phyloP scores from a whole-genome alignment of 208 protist genomes.

The Leishmania aethiopica region DNA sequence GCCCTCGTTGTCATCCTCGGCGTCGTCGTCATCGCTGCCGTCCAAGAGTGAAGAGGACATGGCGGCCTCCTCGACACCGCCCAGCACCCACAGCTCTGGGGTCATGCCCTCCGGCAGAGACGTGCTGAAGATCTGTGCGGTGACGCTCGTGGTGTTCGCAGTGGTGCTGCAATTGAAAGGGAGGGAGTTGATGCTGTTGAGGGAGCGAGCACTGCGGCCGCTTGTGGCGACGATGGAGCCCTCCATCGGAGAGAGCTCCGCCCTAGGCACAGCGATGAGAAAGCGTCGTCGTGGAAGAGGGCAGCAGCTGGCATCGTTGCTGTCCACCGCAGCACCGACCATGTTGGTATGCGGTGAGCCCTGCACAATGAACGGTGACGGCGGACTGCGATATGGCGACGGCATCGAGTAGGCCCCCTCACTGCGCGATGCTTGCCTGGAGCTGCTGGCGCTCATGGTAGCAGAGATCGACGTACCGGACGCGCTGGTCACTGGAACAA shows the following conservation, averaged over 20 bases:
- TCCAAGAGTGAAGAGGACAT: conserved; percentile 1
- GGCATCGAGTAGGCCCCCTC: background rate
- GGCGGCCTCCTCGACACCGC: conserved; percentile 20
- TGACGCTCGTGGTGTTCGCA: conserved; percentile 20
- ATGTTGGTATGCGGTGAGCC: too few relatives aligned
- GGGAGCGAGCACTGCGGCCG: conserved; percentile 32
- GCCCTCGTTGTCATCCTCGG: conserved; percentile 15
- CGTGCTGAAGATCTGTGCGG: conserved; percentile 28
- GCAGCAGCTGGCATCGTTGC: background rate
- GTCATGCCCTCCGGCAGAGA: conserved; percentile 5
- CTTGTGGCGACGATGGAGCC: conserved; percentile 30
- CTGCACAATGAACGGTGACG: background rate
- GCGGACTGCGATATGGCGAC: conserved; percentile 1
- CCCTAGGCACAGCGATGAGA: conserved; percentile 27
- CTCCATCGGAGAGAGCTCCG: conserved; percentile 33
- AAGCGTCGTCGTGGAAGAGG: background rate
- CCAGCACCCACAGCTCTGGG: conserved; percentile 24
- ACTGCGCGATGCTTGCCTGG: background rate
- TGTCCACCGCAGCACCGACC: background rate
- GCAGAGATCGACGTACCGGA: background rate
- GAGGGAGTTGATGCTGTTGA: conserved; percentile 28
- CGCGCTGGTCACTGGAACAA: background rate
- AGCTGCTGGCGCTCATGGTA: background rate
- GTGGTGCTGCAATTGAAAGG: conserved; percentile 49
- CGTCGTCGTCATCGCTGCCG: conserved; percentile 14